Percentiles rank a stretch among this genome's conserved stretches.
Evolutionary conservation across 768 basidiomycete species (phyloP).

Genomic region (Trametes villosa): DNA sequence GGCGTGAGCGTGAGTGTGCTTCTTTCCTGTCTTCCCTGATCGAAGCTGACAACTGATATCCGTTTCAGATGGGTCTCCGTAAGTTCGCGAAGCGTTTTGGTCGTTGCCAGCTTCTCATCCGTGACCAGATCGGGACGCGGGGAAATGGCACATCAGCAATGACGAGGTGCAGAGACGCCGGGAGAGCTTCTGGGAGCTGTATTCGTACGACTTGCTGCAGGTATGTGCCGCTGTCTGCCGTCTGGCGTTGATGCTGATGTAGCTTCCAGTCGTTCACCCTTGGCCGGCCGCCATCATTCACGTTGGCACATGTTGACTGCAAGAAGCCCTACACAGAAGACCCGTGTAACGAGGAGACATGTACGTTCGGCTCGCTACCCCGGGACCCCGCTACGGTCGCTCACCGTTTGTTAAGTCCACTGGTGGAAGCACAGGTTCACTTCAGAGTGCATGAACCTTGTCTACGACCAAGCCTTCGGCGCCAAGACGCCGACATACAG

Average conservation of each 20-base stretch:
- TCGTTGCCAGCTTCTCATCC: background rate
- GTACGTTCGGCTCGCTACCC: conserved; percentile 50
- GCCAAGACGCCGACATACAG: conserved; percentile 66
- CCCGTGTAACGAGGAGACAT: conserved; percentile 50
- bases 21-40: background rate
- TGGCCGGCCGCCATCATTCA: conserved; percentile 70
- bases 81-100: conserved; percentile 33
- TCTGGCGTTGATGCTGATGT: conserved; percentile 2
- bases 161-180: conserved; percentile 63
- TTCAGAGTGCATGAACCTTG: conserved; percentile 63
- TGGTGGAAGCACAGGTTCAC: conserved; percentile 72
- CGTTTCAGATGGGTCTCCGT: conserved; percentile 66
- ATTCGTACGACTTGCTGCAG: conserved; percentile 72
- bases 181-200: conserved; percentile 67
- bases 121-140: conserved; percentile 64
- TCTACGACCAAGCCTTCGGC: conserved; percentile 73
- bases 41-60: conserved; percentile 3
- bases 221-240: conserved; percentile 38
- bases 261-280: conserved; percentile 64
- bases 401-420: conserved; percentile 47
- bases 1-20: conserved; percentile 59
- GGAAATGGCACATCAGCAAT: conserved; percentile 61
- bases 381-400: background rate
- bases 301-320: conserved; percentile 58
- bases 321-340: conserved; percentile 53